phyloP scores from a whole-genome alignment of 352 stramenopile species.

The Phytophthora pini region DNA sequence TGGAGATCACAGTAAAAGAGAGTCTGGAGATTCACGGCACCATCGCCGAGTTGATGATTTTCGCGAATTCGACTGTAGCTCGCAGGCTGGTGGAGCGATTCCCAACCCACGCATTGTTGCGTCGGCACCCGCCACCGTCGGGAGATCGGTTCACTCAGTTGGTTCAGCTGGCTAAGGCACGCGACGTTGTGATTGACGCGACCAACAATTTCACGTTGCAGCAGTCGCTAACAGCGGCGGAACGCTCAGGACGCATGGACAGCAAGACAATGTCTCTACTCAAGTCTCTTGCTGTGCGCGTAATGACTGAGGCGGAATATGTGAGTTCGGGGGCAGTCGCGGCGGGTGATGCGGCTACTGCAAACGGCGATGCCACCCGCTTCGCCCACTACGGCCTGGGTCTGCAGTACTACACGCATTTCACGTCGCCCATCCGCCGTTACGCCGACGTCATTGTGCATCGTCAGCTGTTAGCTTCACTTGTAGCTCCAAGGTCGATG shows the following conservation, averaged over 20 bases:
- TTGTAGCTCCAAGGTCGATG: conserved; percentile 27
- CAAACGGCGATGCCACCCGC: conserved; percentile 56
- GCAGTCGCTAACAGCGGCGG: conserved; percentile 67
- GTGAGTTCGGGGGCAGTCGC: conserved; percentile 72
- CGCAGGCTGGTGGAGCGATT: conserved; percentile 83
- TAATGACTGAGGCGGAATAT: conserved; percentile 96
- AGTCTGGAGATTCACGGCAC: conserved; percentile 94
- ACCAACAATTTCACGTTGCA: conserved; percentile 87
- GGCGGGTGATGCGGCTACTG: conserved; percentile 48
- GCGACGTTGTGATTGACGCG: conserved; percentile 77
- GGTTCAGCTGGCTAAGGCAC: conserved; percentile 69
- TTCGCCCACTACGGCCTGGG: conserved; percentile 91
- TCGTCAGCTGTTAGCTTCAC: conserved; percentile 79
- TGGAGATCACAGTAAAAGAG: conserved; percentile 91
- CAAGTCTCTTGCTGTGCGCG: conserved; percentile 93
- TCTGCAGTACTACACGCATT: conserved; percentile 92
- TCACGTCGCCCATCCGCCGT: conserved; percentile 91
- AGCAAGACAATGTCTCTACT: conserved; percentile 88
- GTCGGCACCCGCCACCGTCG: conserved; percentile 84
- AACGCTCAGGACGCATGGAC: conserved; percentile 67
- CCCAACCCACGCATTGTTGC: conserved; percentile 85
- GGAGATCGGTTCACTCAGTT: conserved; percentile 82
- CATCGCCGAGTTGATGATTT: conserved; percentile 95
- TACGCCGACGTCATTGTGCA: conserved; percentile 94
- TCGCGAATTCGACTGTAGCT: conserved; percentile 92